A percentile compares a stretch with the other conserved stretches of the same genome.
Evolutionary conservation across 805 yeast genomes (phyloP).

Genomic region (Saturnispora besseyi): DNA sequence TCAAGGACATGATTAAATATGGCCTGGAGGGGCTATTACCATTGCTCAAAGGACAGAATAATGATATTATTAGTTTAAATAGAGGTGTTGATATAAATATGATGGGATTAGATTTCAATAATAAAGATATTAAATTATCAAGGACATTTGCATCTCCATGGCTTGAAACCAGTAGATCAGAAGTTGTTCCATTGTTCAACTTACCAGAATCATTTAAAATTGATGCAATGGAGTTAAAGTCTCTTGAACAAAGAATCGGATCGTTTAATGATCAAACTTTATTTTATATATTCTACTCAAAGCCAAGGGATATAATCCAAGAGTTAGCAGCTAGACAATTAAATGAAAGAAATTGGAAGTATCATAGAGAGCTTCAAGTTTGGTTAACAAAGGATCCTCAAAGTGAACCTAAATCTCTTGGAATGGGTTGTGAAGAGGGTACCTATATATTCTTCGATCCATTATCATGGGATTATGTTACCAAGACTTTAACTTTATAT

Average conservation of each 20-base stretch:
- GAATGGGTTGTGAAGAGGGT: conserved; percentile 81
- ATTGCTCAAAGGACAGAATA: conserved; percentile 52
- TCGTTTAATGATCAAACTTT: conserved; percentile 83
- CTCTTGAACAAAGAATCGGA: conserved; percentile 35
- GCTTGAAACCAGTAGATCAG: conserved; percentile 85
- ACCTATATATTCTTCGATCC: conserved; percentile 94
- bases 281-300: conserved; percentile 87
- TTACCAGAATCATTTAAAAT: conserved; percentile 49
- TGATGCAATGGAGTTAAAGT: conserved; percentile 14
- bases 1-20: conserved; percentile 44
- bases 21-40: conserved; percentile 60
- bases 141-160: conserved; percentile 83
- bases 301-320: conserved; percentile 86
- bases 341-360: conserved; percentile 91
- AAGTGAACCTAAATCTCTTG: conserved; percentile 75
- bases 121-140: conserved; percentile 35
- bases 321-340: conserved; percentile 90
- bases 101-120: conserved; percentile 52
- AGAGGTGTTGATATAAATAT: conserved; percentile 67
- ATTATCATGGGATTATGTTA: conserved; percentile 89
- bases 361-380: conserved; percentile 88
- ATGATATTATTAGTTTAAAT: conserved; percentile 56
- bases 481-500: conserved; percentile 51
- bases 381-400: conserved; percentile 94
- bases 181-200: conserved; percentile 75